Conservation (phyloP, 1,284 basidiomycete species). For the Cutaneotrichosporon sp. region DNA sequence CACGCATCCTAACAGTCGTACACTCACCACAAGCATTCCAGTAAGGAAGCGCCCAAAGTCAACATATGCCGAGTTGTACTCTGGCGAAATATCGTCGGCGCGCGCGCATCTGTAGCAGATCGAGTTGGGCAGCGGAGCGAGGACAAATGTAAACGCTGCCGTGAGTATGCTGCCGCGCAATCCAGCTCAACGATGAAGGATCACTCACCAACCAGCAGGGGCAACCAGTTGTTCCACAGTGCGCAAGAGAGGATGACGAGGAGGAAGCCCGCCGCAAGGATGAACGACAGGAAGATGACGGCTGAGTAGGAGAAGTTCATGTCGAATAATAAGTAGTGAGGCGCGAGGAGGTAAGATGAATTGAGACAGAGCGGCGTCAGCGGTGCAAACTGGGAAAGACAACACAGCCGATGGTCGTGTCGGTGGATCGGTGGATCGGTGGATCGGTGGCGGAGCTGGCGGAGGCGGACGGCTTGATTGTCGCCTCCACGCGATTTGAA, state of each 20-base stretch:
- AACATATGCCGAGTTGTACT: constrained; percentile 60
- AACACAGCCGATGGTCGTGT: too few species aligned
- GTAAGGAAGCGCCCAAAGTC: constrained; percentile 97
- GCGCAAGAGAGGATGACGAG: constrained; percentile 98
- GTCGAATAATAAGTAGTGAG: too few species aligned
- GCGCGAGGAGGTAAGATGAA: too few species aligned
- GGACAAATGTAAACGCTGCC: constrained; percentile 84
- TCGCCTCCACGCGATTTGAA: too few species aligned
- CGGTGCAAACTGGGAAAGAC: too few species aligned
- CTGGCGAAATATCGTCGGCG: constrained; percentile 55
- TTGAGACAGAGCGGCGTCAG: too few species aligned
- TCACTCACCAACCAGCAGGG: constrained; percentile 85
- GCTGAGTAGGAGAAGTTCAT: constrained; percentile 52
- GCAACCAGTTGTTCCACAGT: constrained; percentile 94
- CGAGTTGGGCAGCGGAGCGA: constrained; percentile 93
- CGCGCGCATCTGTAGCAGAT: constrained; percentile 56
- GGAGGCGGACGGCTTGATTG: too few species aligned
- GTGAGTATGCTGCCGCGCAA: neutral
- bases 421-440: too few species aligned
- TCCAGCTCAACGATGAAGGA: too few species aligned
- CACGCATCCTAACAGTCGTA: too few species aligned
- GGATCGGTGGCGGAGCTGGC: too few species aligned
- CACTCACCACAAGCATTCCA: constrained; percentile 70
- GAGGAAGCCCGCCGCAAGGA: constrained; percentile 92
- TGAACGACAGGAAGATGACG: constrained; percentile 90